Percentiles rank a stretch among this genome's conserved stretches.
Evolutionary conservation across 176 grass and related monocot species (phyloP).

Genomic region (Musa beccarii): DNA sequence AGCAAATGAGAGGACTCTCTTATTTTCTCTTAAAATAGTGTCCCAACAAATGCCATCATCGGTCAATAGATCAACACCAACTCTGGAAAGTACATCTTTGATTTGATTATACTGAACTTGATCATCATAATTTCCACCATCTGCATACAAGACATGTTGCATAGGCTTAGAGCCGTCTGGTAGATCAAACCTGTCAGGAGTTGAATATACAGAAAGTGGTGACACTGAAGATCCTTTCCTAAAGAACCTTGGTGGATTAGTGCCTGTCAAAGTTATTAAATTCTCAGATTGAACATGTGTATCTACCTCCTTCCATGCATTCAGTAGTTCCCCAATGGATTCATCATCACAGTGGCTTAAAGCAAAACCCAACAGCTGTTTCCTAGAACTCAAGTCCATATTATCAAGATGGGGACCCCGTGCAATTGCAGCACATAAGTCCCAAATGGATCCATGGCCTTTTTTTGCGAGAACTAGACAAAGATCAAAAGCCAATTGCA

Average conservation of each 20-base stretch:
- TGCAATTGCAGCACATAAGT: slow-evolving; percentile 86
- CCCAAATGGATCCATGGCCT: slow-evolving; percentile 64
- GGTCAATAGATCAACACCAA: slow-evolving; percentile 45
- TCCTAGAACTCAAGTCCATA: slow-evolving; percentile 59
- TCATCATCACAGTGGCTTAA: slow-evolving; percentile 72
- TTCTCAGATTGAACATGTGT: slow-evolving; percentile 58
- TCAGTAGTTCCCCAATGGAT: slow-evolving; percentile 79
- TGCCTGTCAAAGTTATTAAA: slow-evolving; percentile 48
- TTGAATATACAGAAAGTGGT: slow-evolving; percentile 38
- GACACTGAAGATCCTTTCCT: slow-evolving; percentile 36
- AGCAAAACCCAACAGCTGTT: slow-evolving; percentile 75
- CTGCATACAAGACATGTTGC: slow-evolving; percentile 1
- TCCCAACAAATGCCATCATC: slow-evolving; percentile 43
- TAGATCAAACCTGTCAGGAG: slow-evolving; percentile 52
- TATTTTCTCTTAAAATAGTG: slow-evolving; percentile 48
- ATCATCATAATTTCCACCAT: slow-evolving; percentile 25
- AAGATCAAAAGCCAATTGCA: slow-evolving; percentile 87
- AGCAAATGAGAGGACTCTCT: slow-evolving; percentile 58
- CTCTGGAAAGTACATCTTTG: slow-evolving; percentile 55
- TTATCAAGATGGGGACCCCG: slow-evolving; percentile 70
- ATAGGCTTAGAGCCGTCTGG: slow-evolving; percentile 17
- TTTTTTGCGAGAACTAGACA: slow-evolving; percentile 71
- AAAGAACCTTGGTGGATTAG: slow-evolving; percentile 47
- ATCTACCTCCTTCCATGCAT: slow-evolving; percentile 91
- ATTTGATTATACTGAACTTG: slow-evolving; percentile 33